Percentiles rank a stretch among this genome's conserved stretches.
Evolutionary conservation across 371 early-diverging fungal species (phyloP).

Genomic region (Haplosporangium sp.): DNA sequence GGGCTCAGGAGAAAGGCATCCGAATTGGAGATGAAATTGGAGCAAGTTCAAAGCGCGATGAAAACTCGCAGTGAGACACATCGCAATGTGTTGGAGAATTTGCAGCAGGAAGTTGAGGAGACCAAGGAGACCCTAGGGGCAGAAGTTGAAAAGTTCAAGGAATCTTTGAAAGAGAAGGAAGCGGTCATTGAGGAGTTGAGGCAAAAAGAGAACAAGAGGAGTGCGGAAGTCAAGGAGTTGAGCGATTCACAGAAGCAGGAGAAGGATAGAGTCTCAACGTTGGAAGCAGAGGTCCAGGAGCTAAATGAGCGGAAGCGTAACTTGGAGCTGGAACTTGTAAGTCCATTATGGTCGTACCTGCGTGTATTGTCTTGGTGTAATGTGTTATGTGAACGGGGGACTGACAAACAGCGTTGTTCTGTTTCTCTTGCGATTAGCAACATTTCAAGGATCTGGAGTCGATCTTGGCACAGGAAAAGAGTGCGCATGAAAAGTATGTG

Average conservation of each 20-base stretch:
- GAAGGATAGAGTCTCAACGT: conserved; percentile 22
- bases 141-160: conserved; percentile 52
- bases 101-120: conserved; percentile 60
- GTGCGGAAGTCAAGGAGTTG: conserved; percentile 12
- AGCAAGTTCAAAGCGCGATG: conserved; percentile 56
- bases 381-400: too few relatives aligned
- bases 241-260: conserved; percentile 13
- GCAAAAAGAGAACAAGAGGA: conserved; percentile 14
- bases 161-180: conserved; percentile 64
- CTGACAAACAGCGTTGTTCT: neutral
- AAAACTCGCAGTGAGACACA: conserved; percentile 57
- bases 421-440: conserved; percentile 20
- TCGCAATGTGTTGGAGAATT: conserved; percentile 58
- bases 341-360: conserved; percentile 1
- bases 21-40: conserved; percentile 41
- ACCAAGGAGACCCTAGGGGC: conserved; percentile 57
- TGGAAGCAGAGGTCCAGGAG: conserved; percentile 31
- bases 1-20: conserved; percentile 53
- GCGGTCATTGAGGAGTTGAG: conserved; percentile 45
- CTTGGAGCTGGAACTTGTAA: conserved; percentile 44
- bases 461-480: conserved; percentile 41
- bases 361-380: too few relatives aligned
- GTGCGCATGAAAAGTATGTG: conserved; percentile 57
- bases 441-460: conserved; percentile 49
- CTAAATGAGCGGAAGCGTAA: conserved; percentile 36